Base-by-base conservation (phyloP, 768 basidiomycete species). In the Amanita rimosa region DNA sequence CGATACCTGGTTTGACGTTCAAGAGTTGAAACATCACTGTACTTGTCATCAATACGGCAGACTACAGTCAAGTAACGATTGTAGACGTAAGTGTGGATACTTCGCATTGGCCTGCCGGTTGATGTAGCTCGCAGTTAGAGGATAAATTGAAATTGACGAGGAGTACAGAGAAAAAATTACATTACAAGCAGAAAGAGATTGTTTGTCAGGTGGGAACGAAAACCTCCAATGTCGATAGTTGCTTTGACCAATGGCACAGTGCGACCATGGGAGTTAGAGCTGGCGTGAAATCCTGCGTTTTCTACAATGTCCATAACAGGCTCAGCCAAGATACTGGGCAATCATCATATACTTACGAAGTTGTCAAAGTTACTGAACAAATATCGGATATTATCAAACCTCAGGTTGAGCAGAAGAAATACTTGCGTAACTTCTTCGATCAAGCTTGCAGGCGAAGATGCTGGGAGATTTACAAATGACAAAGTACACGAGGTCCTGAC, bases 41-140 rank as follows among this genome's bases (percentile, higher is more conserved):
- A 68, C 91, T n/a, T n/a, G 67, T 95, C 21, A 82, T 99, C 59
- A 98, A 99, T 58, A 99, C 96, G 0, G 95, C 94, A 1, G 94
- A 98, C 60, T 99, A 98, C 61, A 98, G 96, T 60, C 87, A 93
- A 54, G 80, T 78, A 1, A 99, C 95, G 2, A 89, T 94, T 1
- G 59, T 80, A 16, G 91, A 96, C 76, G 93, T 85, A 56, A 8
- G 69, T 41, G 6, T 46, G 6, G 11, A 37, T n/a, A 39, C 26
- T 19, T 38, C 3, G 43, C 29, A 21, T 11, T 26, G 16, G 27
- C 11, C 16, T 44, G 22, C 19, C n/a, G n/a, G 17, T 47, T 38
- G 19, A 45, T 44, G 19, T 24, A 9, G 27, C 19, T 3, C 21
- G 11, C 59, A 97, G 91, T 74, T 99, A 24, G 96, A 98, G 60